phyloP scores from a whole-genome alignment of 148 eudicot species.

The Rhododendron ovatum region DNA sequence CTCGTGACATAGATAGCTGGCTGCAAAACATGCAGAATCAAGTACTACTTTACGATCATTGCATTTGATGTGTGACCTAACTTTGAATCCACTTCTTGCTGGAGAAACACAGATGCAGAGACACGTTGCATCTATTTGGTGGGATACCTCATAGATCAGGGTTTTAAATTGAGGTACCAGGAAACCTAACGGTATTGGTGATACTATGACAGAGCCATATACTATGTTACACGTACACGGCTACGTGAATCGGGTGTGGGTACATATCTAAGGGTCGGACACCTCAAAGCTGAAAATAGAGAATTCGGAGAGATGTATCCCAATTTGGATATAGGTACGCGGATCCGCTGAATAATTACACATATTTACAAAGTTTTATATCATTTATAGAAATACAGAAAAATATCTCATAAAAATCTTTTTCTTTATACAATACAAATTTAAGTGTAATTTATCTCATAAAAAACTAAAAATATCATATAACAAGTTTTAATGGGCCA shows the following conservation, averaged over 20 bases:
- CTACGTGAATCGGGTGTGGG: not conserved
- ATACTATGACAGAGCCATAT: not conserved
- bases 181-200: not conserved
- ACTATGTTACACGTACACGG: not conserved
- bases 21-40: constrained; percentile 30
- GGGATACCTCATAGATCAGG: not conserved
- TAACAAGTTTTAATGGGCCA: not conserved
- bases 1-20: constrained; percentile 95
- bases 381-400: not conserved
- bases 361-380: too few relatives aligned
- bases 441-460: not conserved
- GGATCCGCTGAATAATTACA: not conserved
- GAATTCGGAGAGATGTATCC: too few relatives aligned
- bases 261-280: not conserved
- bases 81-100: not conserved
- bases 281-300: not conserved
- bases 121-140: not conserved
- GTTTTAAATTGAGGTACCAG: too few relatives aligned
- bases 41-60: not conserved
- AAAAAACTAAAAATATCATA: not conserved
- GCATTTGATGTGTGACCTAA: not conserved
- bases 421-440: not conserved
- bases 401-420: too few relatives aligned
- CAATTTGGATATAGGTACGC: not conserved
- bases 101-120: not conserved